Base-by-base conservation (phyloP, 306 rosid species). In the Alnus rubra region DNA sequence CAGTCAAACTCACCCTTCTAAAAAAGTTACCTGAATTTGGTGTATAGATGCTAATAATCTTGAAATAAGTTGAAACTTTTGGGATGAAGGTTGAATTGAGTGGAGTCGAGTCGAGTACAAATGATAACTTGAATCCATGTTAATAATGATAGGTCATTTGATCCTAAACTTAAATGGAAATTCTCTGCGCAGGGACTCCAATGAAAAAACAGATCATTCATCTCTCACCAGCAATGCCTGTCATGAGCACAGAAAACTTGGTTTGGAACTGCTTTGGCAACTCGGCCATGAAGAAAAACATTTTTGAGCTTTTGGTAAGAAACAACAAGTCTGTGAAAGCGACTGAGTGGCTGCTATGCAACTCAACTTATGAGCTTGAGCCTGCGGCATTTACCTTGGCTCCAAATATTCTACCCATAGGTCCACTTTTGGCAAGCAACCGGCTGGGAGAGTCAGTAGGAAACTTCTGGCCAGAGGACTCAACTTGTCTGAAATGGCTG, bases 281-380 rank as follows among this genome's bases (percentile, higher is more conserved):
- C 81, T 5, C 33, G 69, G 62, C 79, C 28, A 65, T 90, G 23
- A 88, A 84, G 75, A 86, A 82, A 79, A 73, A 83, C 15, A 52
- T 93, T 73, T 91, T 93, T 60, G 82, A 93, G 77, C 82, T 85
- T 1, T 69, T 81, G 88, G 7, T 63, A 71, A 74, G 84, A 59
- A 87, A 79, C 80, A 93, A 62, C 64, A 74, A 78, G 30, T 71
- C 82, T 11, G 60, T 79, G 79, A 42, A 87, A 44, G 35, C 31
- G 51, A 79, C 85, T 67, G 86, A 89, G 52, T 80, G 97, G 90
- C 49, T 91, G 9, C 85, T 88, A n/a, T 83, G 94, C 93, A 89
- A 93, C 85, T 81, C 97, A 69, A 23, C 81, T 4, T 23, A 84
- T 65, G 91, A 88, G 5, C 89, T 93, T 7, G 97, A 93, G 74